Percentiles rank a stretch among this genome's conserved stretches.
Evolutionary conservation across 1,139 yeast species (phyloP).

Genomic region (Arxiozyma slooffiae): DNA sequence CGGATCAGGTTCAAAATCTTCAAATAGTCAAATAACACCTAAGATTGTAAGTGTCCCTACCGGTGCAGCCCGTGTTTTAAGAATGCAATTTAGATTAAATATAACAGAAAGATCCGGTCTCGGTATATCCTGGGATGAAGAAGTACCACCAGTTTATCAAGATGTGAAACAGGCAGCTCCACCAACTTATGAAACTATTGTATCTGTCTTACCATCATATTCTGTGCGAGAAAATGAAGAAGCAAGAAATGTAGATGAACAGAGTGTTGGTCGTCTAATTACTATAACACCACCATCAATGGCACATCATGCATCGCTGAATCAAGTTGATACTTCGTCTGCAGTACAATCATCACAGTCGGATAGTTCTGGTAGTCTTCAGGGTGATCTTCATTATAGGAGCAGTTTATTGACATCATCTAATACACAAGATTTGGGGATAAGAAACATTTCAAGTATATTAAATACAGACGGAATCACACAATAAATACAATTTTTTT

Average conservation of each 20-base stretch:
- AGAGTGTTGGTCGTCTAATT: not conserved
- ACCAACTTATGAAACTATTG: conserved; percentile 41
- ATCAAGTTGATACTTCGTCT: conserved; percentile 6
- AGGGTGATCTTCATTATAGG: conserved; percentile 26
- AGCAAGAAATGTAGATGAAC: not conserved
- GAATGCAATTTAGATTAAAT: conserved; percentile 83
- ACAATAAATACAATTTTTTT: conserved; percentile 16
- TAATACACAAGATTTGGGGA: conserved; percentile 21
- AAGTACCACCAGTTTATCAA: conserved; percentile 92
- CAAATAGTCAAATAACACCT: conserved; percentile 4
- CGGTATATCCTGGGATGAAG: conserved; percentile 98
- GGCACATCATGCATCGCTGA: conserved; percentile 8
- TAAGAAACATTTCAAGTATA: conserved; percentile 20
- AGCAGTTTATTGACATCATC: conserved; percentile 26
- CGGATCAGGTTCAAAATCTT: not conserved
- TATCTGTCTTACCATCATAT: conserved; percentile 3
- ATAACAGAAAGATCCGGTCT: conserved; percentile 87
- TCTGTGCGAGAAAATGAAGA: not conserved
- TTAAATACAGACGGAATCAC: conserved; percentile 28
- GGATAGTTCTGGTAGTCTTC: conserved; percentile 25
- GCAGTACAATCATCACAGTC: conserved; percentile 22
- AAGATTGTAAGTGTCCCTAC: conserved; percentile 63
- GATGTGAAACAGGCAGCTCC: conserved; percentile 78
- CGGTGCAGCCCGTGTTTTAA: conserved; percentile 84
- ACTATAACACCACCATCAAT: conserved; percentile 8